Evolutionary conservation across 1,139 yeast genomes (phyloP), one percentile per base, ranked within the genome.

Genomic region (Sugiyamaella grinbergsii): DNA sequence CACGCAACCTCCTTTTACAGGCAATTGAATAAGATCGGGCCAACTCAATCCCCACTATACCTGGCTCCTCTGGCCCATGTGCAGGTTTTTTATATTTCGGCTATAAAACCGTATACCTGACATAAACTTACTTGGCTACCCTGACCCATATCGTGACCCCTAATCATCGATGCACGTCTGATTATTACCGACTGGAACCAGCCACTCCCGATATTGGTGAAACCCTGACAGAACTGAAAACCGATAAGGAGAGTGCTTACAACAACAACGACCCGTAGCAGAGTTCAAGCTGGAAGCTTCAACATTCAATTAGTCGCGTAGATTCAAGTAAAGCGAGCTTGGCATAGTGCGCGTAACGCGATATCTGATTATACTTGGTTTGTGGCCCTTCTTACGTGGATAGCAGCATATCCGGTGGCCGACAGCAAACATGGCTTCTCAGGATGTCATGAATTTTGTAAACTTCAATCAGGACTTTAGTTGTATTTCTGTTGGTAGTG

Each of bases 391-490:
- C 11, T 4, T 11, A 5, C 32, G 13, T 11, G n/a, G 15, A 11
- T 29, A 29, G 11, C 32, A 13, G 13, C 13, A 7, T 5, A 7
- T 4, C 32, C 37, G 6, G 33, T 29, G 5, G 13, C 33, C 15
- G 15, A 16, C 22, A 33, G 15, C 22, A 29, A 28, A 18, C n/a
- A 41, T 41, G 45, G 28, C 45, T 11, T 41, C 49, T 23, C 49
- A 38, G 29, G 54, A 62, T 47, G 53, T 61, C 29, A 62, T 82
- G 54, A 81, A 80, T 63, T 78, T 75, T 63, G 78, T 90, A 54
- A 80, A 85, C 47, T 93, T 93, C 75, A 93, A 93, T 69, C 98
- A 93, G 71, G 95, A 91, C 67, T 85, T 86, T 52, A 77, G 90
- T 53, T 91, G 97, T 66, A 77, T 91, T 24, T 89, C 96, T 1